Evolutionary conservation across 2,329 filamentous ascomycete genomes (phyloP), one percentile per base, ranked within the genome.

Genomic region (Alternaria ethzedia): DNA sequence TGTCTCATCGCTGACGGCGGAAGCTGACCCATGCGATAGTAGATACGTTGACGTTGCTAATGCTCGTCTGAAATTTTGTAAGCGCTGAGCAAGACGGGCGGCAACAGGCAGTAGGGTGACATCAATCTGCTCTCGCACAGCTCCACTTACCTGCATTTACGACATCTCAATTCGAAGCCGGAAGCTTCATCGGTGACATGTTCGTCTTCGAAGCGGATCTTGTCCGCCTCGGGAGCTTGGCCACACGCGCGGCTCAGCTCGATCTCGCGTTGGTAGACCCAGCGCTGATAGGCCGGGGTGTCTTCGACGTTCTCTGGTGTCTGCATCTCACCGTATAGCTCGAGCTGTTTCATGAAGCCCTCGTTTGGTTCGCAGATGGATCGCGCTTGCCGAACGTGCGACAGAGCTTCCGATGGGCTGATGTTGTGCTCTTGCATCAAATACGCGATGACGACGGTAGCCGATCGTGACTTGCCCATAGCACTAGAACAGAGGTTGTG

Each of bases 381-480:
- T 43, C 95, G 89, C 46, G 86, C 87, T 75, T 90, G 82, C 57
- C 89, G 88, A 54, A 98, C 84, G 69, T 90, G 86, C 25, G 85
- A 83, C 54, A 98, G 83, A 3, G 94, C 94, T 49, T 91, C 88
- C 68, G 84, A 78, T 61, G 86, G 83, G 69, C 82, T 83, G 70
- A 86, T 81, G 70, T 79, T 77, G 73, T 83, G 79, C 62, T 80
- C 79, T 67, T 86, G 84, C 79, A 98, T 90, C 54, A 98, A 84
- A 80, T 94, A 98, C 65, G 96, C 95, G 61, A 96, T 87, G 58
- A 93, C 87, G 69, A 92, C 88, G 30, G 93, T 90, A 69, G 95
- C 92, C 51, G 95, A 98, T 63, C 96, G 92, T 32, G 94, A 97
- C 82, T 96, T 97, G 57, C 96, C 96, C 89, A 97, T 97, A 21